phyloP scores from a whole-genome alignment of 2,329 filamentous ascomycete species.

The Botrytis byssoidea region DNA sequence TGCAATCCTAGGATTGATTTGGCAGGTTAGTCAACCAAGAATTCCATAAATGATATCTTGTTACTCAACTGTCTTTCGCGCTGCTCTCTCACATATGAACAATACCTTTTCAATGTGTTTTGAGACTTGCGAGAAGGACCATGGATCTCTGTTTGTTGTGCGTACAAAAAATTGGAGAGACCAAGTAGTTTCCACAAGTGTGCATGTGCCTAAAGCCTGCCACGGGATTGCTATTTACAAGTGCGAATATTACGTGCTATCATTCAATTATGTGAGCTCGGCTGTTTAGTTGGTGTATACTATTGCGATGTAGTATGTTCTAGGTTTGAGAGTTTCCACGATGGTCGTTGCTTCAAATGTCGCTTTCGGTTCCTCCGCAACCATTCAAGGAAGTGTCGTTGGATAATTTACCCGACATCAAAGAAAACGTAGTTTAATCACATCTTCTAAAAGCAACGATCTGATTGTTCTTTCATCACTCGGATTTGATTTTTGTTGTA shows the following conservation, averaged over 20 bases:
- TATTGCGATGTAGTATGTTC: background rate
- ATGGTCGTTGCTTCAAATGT: background rate
- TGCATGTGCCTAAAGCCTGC: background rate
- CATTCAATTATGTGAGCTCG: background rate
- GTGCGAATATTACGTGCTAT: background rate
- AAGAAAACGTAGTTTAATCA: background rate
- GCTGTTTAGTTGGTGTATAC: background rate
- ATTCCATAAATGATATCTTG: background rate
- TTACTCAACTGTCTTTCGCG: background rate
- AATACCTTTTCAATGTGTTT: background rate
- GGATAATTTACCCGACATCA: background rate
- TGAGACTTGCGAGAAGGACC: background rate
- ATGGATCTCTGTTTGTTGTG: background rate
- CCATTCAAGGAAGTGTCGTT: background rate
- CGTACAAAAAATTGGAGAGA: background rate
- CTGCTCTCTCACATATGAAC: background rate
- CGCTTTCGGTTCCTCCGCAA: background rate
- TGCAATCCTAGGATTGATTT: background rate
- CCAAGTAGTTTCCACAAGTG: background rate
- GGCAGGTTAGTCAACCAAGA: background rate
- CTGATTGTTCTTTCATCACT: background rate
- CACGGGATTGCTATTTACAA: background rate
- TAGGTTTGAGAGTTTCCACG: background rate
- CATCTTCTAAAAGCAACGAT: accelerated
- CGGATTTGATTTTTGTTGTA: background rate